A percentile compares a stretch with the other conserved stretches of the same genome.
Conservation (phyloP, 2,329 filamentous ascomycete genomes). For the Clonostachys rosea region DNA sequence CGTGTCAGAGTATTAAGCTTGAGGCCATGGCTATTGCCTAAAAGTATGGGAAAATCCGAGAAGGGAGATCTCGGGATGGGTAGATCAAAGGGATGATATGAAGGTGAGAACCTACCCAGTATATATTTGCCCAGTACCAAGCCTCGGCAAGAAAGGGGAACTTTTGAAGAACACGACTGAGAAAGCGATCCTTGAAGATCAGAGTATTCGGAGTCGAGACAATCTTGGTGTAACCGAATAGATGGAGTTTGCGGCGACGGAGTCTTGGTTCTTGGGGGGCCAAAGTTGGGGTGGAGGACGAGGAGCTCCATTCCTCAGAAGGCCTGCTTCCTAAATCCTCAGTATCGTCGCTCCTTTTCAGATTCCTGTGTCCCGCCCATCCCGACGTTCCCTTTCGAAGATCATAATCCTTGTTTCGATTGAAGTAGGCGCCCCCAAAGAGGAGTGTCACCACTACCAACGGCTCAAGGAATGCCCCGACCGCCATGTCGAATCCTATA, state of each 20-base stretch:
- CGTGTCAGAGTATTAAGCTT: conserved; percentile 1
- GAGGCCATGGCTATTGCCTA: background rate
- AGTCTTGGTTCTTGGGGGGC: conserved; percentile 16
- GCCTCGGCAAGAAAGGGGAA: conserved; percentile 71
- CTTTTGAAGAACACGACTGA: conserved; percentile 11
- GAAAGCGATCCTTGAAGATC: conserved; percentile 20
- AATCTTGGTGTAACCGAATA: conserved; percentile 20
- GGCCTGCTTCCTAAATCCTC: background rate
- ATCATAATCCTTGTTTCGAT: conserved; percentile 31
- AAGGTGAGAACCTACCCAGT: conserved; percentile 57
- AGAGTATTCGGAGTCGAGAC: conserved; percentile 23
- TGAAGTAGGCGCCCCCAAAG: conserved; percentile 37
- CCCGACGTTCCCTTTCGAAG: conserved; percentile 13
- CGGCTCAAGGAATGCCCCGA: conserved; percentile 34
- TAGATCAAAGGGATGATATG: too few relatives aligned
- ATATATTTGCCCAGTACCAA: conserved; percentile 75
- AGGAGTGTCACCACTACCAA: conserved; percentile 34
- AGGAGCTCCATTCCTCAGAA: conserved; percentile 11
- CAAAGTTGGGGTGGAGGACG: conserved; percentile 14
- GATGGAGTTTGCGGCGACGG: conserved; percentile 24
- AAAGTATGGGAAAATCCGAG: too few relatives aligned
- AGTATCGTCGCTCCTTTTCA: conserved; percentile 22
- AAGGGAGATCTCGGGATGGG: too few relatives aligned
- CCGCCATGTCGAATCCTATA: conserved; percentile 19
- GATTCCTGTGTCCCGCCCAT: conserved; percentile 9